Evolutionary conservation across 2,329 filamentous ascomycete genomes (phyloP).

Genomic region (Talaromyces sp.): DNA sequence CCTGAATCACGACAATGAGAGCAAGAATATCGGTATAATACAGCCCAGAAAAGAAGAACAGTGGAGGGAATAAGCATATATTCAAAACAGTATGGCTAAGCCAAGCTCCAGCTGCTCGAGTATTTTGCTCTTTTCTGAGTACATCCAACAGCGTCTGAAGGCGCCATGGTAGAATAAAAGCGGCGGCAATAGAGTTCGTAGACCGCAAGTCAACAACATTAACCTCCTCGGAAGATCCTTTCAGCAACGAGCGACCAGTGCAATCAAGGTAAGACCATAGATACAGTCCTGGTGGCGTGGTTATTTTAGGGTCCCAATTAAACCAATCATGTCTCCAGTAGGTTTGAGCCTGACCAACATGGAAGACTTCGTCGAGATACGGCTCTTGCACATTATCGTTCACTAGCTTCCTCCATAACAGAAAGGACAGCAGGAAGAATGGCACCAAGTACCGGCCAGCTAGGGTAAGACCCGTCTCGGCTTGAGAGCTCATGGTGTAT

Average conservation of each 20-base stretch:
- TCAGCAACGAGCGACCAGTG: conserved; percentile 23
- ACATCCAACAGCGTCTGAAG: conserved; percentile 54
- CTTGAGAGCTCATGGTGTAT: conserved; percentile 30
- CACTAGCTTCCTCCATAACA: conserved; percentile 45
- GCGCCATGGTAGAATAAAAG: conserved; percentile 43
- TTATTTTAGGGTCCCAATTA: conserved; percentile 95
- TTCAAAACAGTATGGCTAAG: conserved; percentile 60
- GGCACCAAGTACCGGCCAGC: conserved; percentile 36
- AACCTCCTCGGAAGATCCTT: conserved; percentile 31
- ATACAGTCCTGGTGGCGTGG: conserved; percentile 85
- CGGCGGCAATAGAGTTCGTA: conserved; percentile 37
- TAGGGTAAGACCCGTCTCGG: conserved; percentile 32
- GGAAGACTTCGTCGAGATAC: conserved; percentile 55
- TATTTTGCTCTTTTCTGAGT: conserved; percentile 35
- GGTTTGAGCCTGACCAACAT: conserved; percentile 84
- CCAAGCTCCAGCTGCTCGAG: conserved; percentile 30
- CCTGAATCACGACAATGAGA: conserved; percentile 67
- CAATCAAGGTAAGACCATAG: conserved; percentile 49
- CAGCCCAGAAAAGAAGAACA: conserved; percentile 94
- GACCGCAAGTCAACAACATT: conserved; percentile 34
- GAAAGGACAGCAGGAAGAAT: conserved; percentile 34
- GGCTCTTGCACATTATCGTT: conserved; percentile 52
- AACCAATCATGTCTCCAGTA: conserved; percentile 73
- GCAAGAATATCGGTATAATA: conserved; percentile 95
- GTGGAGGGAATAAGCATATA: conserved; percentile 75